phyloP scores from a whole-genome alignment of 768 basidiomycete species.

The Boletus rubescentipes region DNA sequence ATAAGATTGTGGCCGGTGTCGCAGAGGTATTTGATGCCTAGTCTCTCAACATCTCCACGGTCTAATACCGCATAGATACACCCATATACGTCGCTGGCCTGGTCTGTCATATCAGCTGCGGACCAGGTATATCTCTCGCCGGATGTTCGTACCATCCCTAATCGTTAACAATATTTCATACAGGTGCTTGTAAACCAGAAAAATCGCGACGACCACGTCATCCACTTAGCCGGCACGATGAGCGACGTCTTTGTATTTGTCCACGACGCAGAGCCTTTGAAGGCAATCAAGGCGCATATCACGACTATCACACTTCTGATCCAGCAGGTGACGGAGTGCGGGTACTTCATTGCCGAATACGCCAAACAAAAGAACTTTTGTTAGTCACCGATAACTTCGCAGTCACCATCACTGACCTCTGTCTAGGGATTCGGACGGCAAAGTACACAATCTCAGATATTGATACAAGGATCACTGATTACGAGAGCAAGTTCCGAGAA shows the following conservation, averaged over 20 bases:
- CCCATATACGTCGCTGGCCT: slow-evolving; percentile 3
- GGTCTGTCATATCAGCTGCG: background rate
- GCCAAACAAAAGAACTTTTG: background rate
- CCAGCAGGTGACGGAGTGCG: slow-evolving; percentile 2
- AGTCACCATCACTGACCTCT: background rate
- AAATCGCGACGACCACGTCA: background rate
- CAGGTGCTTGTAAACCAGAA: background rate
- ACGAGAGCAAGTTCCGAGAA: background rate
- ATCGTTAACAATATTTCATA: background rate
- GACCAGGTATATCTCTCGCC: background rate
- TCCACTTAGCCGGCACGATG: background rate
- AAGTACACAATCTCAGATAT: background rate
- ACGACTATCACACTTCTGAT: background rate
- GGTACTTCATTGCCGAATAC: slow-evolving; percentile 2
- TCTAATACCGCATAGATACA: slow-evolving; percentile 1
- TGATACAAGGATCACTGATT: background rate
- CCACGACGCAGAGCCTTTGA: background rate
- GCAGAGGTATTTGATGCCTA: background rate
- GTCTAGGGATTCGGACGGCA: background rate
- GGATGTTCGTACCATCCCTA: background rate
- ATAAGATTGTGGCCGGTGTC: background rate
- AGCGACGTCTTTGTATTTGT: background rate
- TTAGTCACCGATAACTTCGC: background rate
- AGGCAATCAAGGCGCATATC: background rate
- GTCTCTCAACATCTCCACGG: background rate